These are phyloP conservation scores for Glarea lozoyensis DNA, from an alignment of 495 filamentous ascomycete species.

Conservation along the genomic window DNA sequence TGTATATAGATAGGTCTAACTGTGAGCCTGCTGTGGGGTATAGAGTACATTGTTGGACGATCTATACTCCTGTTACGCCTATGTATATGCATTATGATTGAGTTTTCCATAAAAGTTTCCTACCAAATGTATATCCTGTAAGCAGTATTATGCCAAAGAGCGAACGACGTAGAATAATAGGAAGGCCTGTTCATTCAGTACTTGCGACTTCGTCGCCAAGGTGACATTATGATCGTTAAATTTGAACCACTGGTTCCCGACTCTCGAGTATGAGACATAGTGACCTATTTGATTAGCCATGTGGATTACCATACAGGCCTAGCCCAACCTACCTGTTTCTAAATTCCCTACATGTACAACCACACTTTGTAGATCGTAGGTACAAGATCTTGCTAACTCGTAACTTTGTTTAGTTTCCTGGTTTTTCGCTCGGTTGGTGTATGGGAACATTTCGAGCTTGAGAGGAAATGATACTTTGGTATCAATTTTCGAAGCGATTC, in stretches of 20 bases:
- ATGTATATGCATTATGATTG: too few species aligned
- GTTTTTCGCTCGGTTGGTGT: conserved; percentile 53
- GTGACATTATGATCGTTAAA: conserved; percentile 92
- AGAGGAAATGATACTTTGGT: conserved; percentile 74
- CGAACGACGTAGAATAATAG: conserved; percentile 78
- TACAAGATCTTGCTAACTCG: conserved; percentile 44
- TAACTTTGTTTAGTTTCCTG: conserved; percentile 31
- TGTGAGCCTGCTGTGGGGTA: too few species aligned
- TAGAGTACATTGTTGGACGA: too few species aligned
- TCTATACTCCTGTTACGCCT: too few species aligned
- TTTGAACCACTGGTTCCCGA: conserved; percentile 78
- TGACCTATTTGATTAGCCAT: conserved; percentile 45
- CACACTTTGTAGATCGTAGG: conserved; percentile 77
- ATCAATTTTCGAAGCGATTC: conserved; percentile 65
- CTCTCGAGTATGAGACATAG: conserved; percentile 77
- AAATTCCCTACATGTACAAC: conserved; percentile 83
- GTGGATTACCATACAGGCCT: neutral
- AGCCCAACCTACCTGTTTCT: conserved; percentile 41
- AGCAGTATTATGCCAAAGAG: conserved; percentile 41
- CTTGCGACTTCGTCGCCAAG: conserved; percentile 64
- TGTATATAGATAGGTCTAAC: too few species aligned
- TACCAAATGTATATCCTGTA: too few species aligned
- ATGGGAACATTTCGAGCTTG: conserved; percentile 80
- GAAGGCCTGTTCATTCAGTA: conserved; percentile 75
- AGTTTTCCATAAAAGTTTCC: too few species aligned